Evolutionary conservation across 345 rosid species (phyloP).

Genomic region (Eucalyptus tenuipes): DNA sequence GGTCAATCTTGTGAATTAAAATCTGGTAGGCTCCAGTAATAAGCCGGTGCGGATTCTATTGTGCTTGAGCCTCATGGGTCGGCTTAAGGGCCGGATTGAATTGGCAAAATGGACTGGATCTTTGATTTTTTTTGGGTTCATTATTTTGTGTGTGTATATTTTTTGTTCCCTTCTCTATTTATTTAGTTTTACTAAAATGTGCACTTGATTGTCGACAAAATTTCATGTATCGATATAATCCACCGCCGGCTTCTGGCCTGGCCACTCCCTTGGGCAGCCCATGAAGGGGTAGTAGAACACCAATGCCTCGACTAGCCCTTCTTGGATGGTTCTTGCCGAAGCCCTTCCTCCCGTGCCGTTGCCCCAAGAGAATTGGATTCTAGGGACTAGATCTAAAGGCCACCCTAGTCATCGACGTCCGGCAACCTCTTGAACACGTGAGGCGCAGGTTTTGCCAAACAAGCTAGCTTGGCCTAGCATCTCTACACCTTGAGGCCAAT

Average conservation of each 20-base stretch:
- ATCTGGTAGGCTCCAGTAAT: not conserved
- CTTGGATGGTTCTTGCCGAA: constrained; percentile 18
- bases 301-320: constrained; percentile 19
- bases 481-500: constrained; percentile 7
- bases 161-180: no score
- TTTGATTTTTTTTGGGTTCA: no score
- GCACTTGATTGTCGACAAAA: not conserved
- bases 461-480: constrained; percentile 10
- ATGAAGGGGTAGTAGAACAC: constrained; percentile 42
- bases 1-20: not conserved
- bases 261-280: constrained; percentile 26
- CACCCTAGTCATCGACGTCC: constrained; percentile 39
- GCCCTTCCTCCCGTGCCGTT: constrained; percentile 10
- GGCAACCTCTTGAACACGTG: constrained; percentile 25
- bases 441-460: constrained; percentile 29
- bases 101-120: no score
- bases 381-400: constrained; percentile 24
- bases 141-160: no score
- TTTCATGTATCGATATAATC: constrained; percentile 6
- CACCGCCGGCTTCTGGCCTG: constrained; percentile 29
- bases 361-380: constrained; percentile 15
- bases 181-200: no score
- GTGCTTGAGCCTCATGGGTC: not conserved
- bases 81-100: no score
- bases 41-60: not conserved